Evolutionary conservation across 495 filamentous ascomycete genomes (phyloP).

Genomic region (Aspergillus ostianus): DNA sequence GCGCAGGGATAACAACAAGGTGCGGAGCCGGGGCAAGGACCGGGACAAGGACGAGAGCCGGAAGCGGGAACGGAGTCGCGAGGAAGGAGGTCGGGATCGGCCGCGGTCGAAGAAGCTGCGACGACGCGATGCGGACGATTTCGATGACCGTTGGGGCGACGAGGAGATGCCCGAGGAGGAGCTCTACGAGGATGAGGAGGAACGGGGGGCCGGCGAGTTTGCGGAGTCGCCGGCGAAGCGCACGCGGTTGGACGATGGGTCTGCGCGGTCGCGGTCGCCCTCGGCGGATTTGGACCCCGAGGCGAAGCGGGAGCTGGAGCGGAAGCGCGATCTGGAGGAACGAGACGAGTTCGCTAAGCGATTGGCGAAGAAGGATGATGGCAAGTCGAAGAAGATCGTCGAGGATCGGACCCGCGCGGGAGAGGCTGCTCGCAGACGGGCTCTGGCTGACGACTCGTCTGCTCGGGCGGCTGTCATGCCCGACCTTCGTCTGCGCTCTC

Average conservation of each 20-base stretch:
- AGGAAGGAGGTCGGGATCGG: constrained; percentile 44
- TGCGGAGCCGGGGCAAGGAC: constrained; percentile 37
- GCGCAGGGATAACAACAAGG: constrained; percentile 44
- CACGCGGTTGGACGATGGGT: constrained; percentile 55
- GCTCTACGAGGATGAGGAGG: constrained; percentile 32
- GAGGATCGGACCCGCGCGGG: constrained; percentile 63
- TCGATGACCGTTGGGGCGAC: constrained; percentile 78
- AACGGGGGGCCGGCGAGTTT: constrained; percentile 38
- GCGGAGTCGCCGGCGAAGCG: constrained; percentile 58
- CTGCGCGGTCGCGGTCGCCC: constrained; percentile 43
- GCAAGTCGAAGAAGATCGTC: constrained; percentile 70
- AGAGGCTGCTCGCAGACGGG: constrained; percentile 57
- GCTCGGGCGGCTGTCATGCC: constrained; percentile 64
- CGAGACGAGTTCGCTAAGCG: constrained; percentile 73
- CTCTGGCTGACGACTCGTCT: constrained; percentile 62
- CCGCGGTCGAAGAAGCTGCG: constrained; percentile 53
- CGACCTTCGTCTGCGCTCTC: constrained; percentile 75
- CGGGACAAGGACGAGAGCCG: constrained; percentile 36
- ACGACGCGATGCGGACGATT: constrained; percentile 54
- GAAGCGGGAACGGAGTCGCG: constrained; percentile 46
- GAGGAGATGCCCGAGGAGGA: constrained; percentile 59
- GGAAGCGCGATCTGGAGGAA: constrained; percentile 64
- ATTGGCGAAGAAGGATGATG: constrained; percentile 65
- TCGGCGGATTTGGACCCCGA: constrained; percentile 60
- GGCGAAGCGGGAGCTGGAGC: constrained; percentile 53